Evolutionary conservation across 2,329 filamentous ascomycete species (phyloP), one percentile per base, ranked within the genome.

Genomic region (Exophiala dermatitidis): DNA sequence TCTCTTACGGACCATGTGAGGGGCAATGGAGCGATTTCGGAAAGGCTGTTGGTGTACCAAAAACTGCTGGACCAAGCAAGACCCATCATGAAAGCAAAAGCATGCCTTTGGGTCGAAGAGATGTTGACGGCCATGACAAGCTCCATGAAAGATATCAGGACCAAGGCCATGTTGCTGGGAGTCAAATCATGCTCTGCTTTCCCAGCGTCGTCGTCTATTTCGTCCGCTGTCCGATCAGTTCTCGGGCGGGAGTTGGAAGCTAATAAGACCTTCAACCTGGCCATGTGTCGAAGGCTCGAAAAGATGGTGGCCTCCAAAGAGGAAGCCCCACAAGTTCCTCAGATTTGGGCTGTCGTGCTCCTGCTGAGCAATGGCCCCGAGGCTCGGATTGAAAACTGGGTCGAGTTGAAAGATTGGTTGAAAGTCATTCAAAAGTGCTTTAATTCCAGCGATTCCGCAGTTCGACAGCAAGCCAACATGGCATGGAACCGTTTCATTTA

Each of bases 401-500:
- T 84, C 32, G 81, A 86, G 64, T 82, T 89, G 58, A 79, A 76
- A 30, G 76, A 79, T 4, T 96, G 89, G 86, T 74, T 96, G 5
- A 77, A 79, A 32, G 77, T 95, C 6, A 84, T 95, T 12, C 86
- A 95, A 63, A 78, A 77, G 57, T 93, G 88, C 64, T 89, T 97
- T 69, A 95, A 95, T 65, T 85, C 82, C 61, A 79, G 80, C 48
- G 88, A 95, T 58, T 72, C 77, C 2, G 72, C 77, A 42, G 86
- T 84, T 42, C 88, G 85, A 62, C 75, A 81, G 9, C 84, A 94
- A 63, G 88, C 90, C 26, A 89, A 91, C 63, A 74, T 84, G 52
- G 90, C 90, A 0, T 96, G 91, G 88, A 88, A 87, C 62, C 84
- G 87, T 49, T 82, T 96, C 42, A 80, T 93, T 19, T 95, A 85